Evolutionary conservation across 805 yeast species (phyloP), one percentile per base, ranked within the genome.

Genomic region (Sungouiozyma intestinalis): DNA sequence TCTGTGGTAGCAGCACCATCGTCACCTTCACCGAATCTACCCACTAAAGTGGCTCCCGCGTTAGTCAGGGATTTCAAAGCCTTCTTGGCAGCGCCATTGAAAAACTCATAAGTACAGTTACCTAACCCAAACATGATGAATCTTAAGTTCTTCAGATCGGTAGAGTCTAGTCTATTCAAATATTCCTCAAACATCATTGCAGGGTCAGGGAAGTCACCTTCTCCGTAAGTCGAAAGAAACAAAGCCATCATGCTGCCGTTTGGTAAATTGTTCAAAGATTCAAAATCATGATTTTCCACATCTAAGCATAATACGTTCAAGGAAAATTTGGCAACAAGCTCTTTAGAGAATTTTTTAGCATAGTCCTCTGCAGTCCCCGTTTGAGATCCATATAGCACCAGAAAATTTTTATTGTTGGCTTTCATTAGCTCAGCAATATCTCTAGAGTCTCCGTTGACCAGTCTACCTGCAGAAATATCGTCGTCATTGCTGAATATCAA

Each of bases 321-420:
- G 37, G 88, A 85, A 59, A 83, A 90, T 60, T 81, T 75, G 20
- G 94, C 71, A 52, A 79, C 77, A 53, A 90, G 76, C 61, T 92
- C 98, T 59, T 87, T 87, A 38, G 95, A 77, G 52, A 86, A 79
- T 60, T 90, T 85, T 52, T 82, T 76, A 16, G 97, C 94, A 55
- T 87, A 90, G 59, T 92, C 98, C 66, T 92, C 98, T 37, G 97
- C 95, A 14, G 98, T 92, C 49, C 98, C 98, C 5, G 98, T 92
- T 65, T 92, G 98, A 9, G 97, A 90, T 15, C 95, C 97, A 60
- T 74, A 92, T 47, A 92, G 73, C 2, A 92, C 81, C 34, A 87
- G 66, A 27, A 82, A 81, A 50, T 82, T 81, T 64, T 90, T 88
- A 47, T 74, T 72, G 54, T 79, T 77, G 35, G 67, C 66, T 41